Evolutionary conservation across 768 basidiomycete genomes (phyloP).

Genomic region (Tylopilus sp.): DNA sequence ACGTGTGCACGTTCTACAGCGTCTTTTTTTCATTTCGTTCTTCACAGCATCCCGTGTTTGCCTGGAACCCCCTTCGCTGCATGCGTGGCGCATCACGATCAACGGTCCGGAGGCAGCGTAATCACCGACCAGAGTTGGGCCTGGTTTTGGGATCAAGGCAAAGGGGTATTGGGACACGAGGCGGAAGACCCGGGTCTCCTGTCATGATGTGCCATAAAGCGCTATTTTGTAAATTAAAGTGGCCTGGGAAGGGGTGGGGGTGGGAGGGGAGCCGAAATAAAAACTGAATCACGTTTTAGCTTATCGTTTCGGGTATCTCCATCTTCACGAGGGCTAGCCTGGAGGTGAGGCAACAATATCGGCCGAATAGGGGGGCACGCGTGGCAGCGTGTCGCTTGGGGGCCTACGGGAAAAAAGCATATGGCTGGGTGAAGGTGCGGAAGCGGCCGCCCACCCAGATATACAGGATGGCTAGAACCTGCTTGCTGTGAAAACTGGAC

Average conservation of each 20-base stretch:
- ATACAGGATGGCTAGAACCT: slow-evolving; percentile 21
- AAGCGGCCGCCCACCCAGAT: slow-evolving; percentile 13
- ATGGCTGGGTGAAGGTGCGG: slow-evolving; percentile 8
- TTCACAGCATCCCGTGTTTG: slow-evolving; percentile 1
- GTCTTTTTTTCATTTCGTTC: neutral
- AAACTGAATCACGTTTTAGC: slow-evolving; percentile 10
- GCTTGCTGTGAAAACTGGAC: neutral
- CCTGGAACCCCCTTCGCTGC: neutral
- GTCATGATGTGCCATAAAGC: neutral
- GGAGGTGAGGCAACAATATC: slow-evolving; percentile 8
- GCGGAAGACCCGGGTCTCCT: neutral
- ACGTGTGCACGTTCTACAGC: slow-evolving; percentile 2
- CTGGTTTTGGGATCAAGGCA: neutral
- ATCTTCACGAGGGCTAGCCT: slow-evolving; percentile 7
- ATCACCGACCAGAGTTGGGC: slow-evolving; percentile 17
- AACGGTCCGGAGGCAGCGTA: slow-evolving; percentile 14
- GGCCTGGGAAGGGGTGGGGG: neutral
- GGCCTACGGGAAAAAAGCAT: slow-evolving; percentile 1
- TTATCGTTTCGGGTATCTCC: slow-evolving; percentile 25
- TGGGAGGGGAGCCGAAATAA: neutral
- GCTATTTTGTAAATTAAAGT: slow-evolving; percentile 1
- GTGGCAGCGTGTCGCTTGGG: slow-evolving; percentile 2
- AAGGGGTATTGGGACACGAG: neutral
- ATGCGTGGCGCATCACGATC: slow-evolving; percentile 6
- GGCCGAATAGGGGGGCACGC: slow-evolving; percentile 13